Evolutionary conservation across 2,329 filamentous ascomycete species (phyloP), one percentile per base, ranked within the genome.

Genomic region (Sporothrix variecibatus): DNA sequence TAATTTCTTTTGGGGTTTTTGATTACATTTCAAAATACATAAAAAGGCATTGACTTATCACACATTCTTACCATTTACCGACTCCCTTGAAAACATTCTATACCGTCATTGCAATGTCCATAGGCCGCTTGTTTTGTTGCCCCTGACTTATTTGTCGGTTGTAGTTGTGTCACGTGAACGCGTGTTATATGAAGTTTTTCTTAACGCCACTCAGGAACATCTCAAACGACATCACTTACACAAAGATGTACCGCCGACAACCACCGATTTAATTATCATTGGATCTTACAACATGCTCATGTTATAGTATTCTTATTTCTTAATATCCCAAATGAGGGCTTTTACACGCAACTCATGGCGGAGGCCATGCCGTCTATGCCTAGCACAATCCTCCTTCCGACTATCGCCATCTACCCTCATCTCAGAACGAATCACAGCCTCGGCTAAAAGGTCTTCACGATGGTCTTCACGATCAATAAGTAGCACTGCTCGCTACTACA

Each of bases 171-270:
- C 23, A 43, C 43, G 53, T 75, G 65, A 60, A 34, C 23, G 2
- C 28, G 6, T 43, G 40, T 31, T 56, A n/a, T 9, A 31, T n/a
- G 56, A 62, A 62, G 53, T 72, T 72, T 62, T 72, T 62, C n/a
- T 38, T 34, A 1, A 23, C 62, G 62, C 62, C 6, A 53, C 20
- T 56, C 31, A 15, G 23, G 43, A 46, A 69, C 17, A 53, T 56
- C 28, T 38, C 49, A n/a, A 70, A 56, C 20, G 3, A 53, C 9
- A n/a, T 8, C n/a, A 38, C 17, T 40, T 23, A 15, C 28, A 70
- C 53, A 26, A 26, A 2, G 9, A 31, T 26, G 23, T 11, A 11
- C 26, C 28, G 23, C n/a, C 4, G 3, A n/a, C 17, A 51, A n/a
- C n/a, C 46, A 15, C 53, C 26, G 23, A 31, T 31, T 20, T 34